Percentiles rank a stretch among this genome's conserved stretches.
phyloP scores from a whole-genome alignment of 805 yeast species.

The Saccharomycopsis sp. region DNA sequence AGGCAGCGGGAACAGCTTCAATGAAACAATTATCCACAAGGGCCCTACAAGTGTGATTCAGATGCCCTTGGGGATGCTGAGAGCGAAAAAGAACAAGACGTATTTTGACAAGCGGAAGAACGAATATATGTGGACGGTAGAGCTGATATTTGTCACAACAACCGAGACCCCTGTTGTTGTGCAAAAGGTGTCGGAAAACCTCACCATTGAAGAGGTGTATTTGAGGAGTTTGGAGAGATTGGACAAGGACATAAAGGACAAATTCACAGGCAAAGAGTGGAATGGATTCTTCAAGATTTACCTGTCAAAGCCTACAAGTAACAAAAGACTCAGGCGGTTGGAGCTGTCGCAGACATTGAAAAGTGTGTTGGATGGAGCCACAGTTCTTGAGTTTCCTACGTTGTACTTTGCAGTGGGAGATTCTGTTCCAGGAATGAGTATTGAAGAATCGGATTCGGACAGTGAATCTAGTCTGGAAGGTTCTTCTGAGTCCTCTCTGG shows the following conservation, averaged over 20 bases:
- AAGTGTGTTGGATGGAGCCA: conserved; percentile 1
- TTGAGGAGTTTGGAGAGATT: neutral
- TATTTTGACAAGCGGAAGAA: conserved; percentile 15
- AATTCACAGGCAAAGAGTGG: neutral
- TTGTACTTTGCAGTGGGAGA: conserved; percentile 3
- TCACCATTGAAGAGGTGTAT: neutral
- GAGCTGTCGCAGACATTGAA: neutral
- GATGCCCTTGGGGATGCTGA: conserved; percentile 19
- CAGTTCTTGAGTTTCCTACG: conserved; percentile 19
- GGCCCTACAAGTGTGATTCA: conserved; percentile 14
- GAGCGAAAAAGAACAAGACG: conserved; percentile 17
- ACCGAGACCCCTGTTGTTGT: neutral
- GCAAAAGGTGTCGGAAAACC: neutral
- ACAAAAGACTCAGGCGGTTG: neutral
- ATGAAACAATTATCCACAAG: conserved; percentile 6
- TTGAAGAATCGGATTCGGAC: neutral
- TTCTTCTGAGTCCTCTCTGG: neutral
- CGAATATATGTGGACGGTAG: conserved; percentile 21
- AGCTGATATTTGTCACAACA: conserved; percentile 3
- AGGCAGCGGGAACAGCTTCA: neutral
- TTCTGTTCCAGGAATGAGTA: neutral
- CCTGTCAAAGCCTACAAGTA: neutral
- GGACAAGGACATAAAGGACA: neutral
- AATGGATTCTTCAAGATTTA: neutral
- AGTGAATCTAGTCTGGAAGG: neutral